Percentiles rank a stretch among this genome's conserved stretches.
Evolutionary conservation across 768 basidiomycete species (phyloP).

Genomic region (Rhodotorula paludigena): DNA sequence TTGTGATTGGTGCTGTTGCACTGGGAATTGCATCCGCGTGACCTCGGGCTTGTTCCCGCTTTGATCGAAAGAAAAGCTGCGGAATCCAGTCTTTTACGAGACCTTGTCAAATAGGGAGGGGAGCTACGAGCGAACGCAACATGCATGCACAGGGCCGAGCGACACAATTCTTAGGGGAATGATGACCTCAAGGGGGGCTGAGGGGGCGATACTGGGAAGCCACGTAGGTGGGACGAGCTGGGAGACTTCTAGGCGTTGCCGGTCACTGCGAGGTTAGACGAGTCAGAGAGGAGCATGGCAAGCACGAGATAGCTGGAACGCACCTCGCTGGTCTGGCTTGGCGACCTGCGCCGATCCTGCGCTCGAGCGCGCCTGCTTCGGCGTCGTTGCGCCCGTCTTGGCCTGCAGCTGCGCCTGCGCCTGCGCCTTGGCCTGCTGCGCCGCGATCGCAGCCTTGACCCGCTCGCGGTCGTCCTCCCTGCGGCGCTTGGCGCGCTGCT

Average conservation of each 20-base stretch:
- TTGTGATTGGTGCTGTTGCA: too few relatives aligned
- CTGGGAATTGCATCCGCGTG: too few relatives aligned
- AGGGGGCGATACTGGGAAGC: neutral
- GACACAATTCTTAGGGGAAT: too few relatives aligned
- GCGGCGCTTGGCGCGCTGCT: neutral
- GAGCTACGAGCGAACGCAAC: too few relatives aligned
- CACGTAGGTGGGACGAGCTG: neutral
- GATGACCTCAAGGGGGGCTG: too few relatives aligned
- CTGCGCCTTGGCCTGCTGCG: neutral
- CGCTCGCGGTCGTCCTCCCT: slow-evolving; percentile 5
- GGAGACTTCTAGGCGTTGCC: neutral
- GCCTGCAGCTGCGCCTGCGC: neutral
- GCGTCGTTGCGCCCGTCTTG: too few relatives aligned
- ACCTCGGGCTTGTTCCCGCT: too few relatives aligned
- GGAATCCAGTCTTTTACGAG: too few relatives aligned
- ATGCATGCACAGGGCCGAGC: too few relatives aligned
- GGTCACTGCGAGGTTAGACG: neutral
- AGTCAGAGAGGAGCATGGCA: neutral
- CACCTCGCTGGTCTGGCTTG: neutral
- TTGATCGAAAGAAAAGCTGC: too few relatives aligned
- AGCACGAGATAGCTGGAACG: neutral
- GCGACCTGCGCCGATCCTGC: neutral
- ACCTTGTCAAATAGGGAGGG: too few relatives aligned
- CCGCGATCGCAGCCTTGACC: neutral
- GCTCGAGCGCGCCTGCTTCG: neutral